Evolutionary conservation across 2,329 filamentous ascomycete species (phyloP), one percentile per base, ranked within the genome.

Genomic region (Cercospora berteroae): DNA sequence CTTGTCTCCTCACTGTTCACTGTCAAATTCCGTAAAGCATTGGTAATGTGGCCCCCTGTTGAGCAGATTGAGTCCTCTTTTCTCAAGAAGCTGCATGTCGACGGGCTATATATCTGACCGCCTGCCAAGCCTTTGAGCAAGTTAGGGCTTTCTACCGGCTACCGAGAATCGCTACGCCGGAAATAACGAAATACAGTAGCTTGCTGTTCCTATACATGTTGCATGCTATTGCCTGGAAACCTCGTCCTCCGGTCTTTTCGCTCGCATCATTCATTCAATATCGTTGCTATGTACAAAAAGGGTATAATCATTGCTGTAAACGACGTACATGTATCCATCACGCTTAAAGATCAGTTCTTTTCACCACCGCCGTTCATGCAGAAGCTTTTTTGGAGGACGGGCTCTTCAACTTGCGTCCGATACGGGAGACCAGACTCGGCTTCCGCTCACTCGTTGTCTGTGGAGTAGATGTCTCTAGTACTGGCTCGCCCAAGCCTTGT

Each of bases 391-490:
- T 63, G n/a, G 50, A 36, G n/a, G 42, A 55, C 12, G 42, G 16
- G 33, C 27, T 52, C 60, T 39, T 63, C 48, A 63, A 20, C 31
- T 56, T 63, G n/a, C 61, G 48, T 16, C 61, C 61, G 20, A 63
- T 63, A 33, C 61, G 48, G 9, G 50, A 36, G 4, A 63, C 61
- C 2, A 63, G 48, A 27, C 48, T 63, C 3, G 61, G 61, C 50
- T 63, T 63, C 16, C 61, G 61, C 48, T 63, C 48, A 7, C 31
- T 5, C n/a, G 50, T 31, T 44, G 61, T 29, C 12, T 50, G 48
- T 8, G 61, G 39, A 25, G 31, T n/a, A 16, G 42, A 42, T 23
- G 29, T 31, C 33, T 63, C 60, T 5, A 29, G 23, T 7, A 13
- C 50, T 27, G 50, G 27, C 13, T 55, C 29, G 5, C 23, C 13